Base-by-base conservation (phyloP, 179 eudicot genomes). In the Amaranthus tricolor region DNA sequence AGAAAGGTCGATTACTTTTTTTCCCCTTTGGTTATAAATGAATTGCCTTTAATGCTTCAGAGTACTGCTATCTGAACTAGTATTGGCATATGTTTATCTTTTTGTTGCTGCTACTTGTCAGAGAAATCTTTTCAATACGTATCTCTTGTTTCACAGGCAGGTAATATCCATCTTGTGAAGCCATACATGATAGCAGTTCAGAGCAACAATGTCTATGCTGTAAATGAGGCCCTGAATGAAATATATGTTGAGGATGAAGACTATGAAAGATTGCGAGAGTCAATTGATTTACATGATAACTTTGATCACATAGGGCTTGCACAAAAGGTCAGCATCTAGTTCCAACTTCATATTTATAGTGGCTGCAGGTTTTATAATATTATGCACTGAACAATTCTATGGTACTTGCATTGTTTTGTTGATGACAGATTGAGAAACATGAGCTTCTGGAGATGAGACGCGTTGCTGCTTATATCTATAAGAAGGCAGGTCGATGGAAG, bases 221-320 rank as follows among this genome's bases (percentile, higher is more conserved):
- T 94, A 51, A 94, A 94, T 81, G 98, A 94, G 82, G 98, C 97
- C 71, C 82, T 94, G 77, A 94, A 94, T 77, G 98, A 82, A 80
- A 94, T 94, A 24, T 94, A 94, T 83, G 92, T 88, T n/a, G 98
- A 94, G 80, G 98, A 94, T 82, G 98, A 94, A 79, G 98, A 94
- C 76, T 94, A 92, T 74, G 98, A 94, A 47, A 92, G 98, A 81
- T 78, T 94, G 72, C 86, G 96, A 51, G 98, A 94, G 78, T 90
- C 96, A 7, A 92, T 88, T 73, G 97, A 94, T 75, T 79, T 94
- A 83, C 98, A 94, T 85, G 98, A 94, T 86, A 92, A 84, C 85
- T 94, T 94, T 76, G 98, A 94, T 78, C 98, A 88, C 86, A 94
- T 94, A 81, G 96, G 97, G 57, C 97, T 94, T 77, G 98, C 98